phyloP scores from a whole-genome alignment of 208 protist genomes.

The Trypanosoma theileri region DNA sequence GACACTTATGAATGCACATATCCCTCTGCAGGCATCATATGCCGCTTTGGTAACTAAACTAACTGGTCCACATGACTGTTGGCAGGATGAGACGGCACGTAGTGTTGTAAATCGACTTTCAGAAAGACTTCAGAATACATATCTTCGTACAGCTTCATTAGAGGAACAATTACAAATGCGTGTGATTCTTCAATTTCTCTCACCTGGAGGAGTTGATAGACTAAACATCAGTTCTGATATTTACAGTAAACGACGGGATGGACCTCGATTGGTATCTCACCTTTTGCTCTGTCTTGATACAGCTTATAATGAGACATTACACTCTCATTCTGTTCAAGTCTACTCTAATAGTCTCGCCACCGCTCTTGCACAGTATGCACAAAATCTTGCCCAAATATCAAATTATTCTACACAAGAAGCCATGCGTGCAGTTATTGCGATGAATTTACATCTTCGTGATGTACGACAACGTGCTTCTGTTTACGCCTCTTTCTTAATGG shows the following conservation, averaged over 20 bases:
- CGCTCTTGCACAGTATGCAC: constrained; percentile 47
- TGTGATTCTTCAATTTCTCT: constrained; percentile 69
- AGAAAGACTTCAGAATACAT: constrained; percentile 38
- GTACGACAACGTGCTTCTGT: constrained; percentile 52
- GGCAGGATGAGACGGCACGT: constrained; percentile 41
- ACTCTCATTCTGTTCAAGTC: constrained; percentile 52
- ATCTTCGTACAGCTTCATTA: constrained; percentile 37
- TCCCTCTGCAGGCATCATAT: constrained; percentile 32
- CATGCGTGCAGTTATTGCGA: constrained; percentile 47
- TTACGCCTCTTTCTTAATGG: constrained; percentile 66
- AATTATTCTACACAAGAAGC: constrained; percentile 48
- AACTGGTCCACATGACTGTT: constrained; percentile 54
- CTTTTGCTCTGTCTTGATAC: constrained; percentile 56
- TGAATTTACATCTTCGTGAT: constrained; percentile 53
- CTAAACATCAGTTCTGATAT: constrained; percentile 42
- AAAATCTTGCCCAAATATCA: constrained; percentile 53
- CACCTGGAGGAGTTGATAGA: constrained; percentile 35
- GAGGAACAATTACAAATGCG: constrained; percentile 81
- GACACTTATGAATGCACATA: constrained; percentile 44
- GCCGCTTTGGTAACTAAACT: constrained; percentile 35
- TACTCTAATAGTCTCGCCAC: constrained; percentile 42
- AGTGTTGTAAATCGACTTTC: constrained; percentile 46
- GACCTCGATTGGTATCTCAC: constrained; percentile 59
- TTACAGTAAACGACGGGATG: constrained; percentile 26
- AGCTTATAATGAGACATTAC: constrained; percentile 62